Base-by-base conservation (phyloP, 2,329 filamentous ascomycete species). In the Penicillium verrucosum region DNA sequence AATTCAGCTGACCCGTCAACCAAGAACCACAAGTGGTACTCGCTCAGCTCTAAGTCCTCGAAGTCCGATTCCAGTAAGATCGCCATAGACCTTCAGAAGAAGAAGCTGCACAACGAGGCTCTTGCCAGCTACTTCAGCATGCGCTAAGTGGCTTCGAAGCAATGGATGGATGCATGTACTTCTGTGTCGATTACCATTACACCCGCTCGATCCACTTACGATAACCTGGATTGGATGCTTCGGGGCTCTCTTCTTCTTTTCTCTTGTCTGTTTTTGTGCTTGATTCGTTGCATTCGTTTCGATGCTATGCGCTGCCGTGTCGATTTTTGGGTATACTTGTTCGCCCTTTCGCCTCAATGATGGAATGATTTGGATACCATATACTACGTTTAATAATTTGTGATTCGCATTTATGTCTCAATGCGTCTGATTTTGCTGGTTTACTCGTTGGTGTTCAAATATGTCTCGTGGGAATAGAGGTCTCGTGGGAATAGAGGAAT, bases 1-100 rank as follows among this genome's bases (percentile, higher is more conserved):
- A 67, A 68, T 51, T 56, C 57, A 45, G 38, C 43, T 32, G 60
- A 66, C 14, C 25, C 44, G 16, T 49, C 49, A 34, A 51, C 37
- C 48, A 54, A 41, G n/a, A 60, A 59, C 38, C 62, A 64, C 42
- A 63, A 63, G 48, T 66, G 59, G 59, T 65, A 57, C 58, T 65
- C 62, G 1, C 47, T 59, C 11, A 32, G 44, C 30, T 57, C 61
- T 16, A 66, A 63, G 44, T 30, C 51, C 4, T 5, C 4, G 4
- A 16, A 16, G 30, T 37, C 50, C 30, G 50, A 41, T 25, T 40
- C 46, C 42, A 47, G 51, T 3, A 30, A 50, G 27, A n/a, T 27
- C 38, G 43, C 23, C 4, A 50, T 45, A 0, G 41, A 45, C 6
- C 41, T 53, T 12, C 53, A 58, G 21, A 38, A 60, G 32, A 51